Base-by-base conservation (phyloP, 2,329 filamentous ascomycete genomes). In the Aspergillus sp. region DNA sequence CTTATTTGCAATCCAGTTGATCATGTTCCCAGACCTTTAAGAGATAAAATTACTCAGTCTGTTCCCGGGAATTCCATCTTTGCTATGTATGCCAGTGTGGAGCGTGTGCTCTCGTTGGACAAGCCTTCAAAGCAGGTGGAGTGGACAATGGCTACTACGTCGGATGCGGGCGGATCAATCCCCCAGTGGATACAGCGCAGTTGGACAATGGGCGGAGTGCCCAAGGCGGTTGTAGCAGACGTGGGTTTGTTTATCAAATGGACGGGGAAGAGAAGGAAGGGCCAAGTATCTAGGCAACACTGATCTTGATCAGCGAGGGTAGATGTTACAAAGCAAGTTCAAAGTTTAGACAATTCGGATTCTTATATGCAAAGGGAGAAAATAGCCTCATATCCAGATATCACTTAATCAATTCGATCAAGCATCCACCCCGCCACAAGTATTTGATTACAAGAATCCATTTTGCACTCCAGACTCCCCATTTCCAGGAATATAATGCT, bases 91-190 rank as follows among this genome's bases (percentile, higher is more conserved):
- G 59, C 59, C 2, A 65, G 64, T 43, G 51, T 67, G n/a, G 65
- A 68, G 47, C 56, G 51, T 26, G 57, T 66, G 2, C 41, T 47
- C 7, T 39, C 51, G 29, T 36, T 48, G 4, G 19, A 19, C 19
- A 19, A 19, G 19, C 30, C 49, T n/a, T 30, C 48, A 10, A 35
- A 27, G 34, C 39, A 11, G 40, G 37, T 56, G 33, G 57, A 64
- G 34, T 68, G 65, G 65, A 60, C 53, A 4, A 67, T 68, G 63
- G 64, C 61, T 4, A 68, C 64, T 6, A 61, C 61, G 7, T 66
- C 64, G 11, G 55, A 67, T 44, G 62, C 65, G 7, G 59, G 61
- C 7, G 64, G 65, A 4, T 57, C 51, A 26, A 67, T 67, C 41
- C 64, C 65, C 8, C 51, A 53, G 45, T 65, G 62, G 59, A 48